phyloP scores from a whole-genome alignment of 1,139 yeast genomes.

The Debaryomyces nepalensis region DNA sequence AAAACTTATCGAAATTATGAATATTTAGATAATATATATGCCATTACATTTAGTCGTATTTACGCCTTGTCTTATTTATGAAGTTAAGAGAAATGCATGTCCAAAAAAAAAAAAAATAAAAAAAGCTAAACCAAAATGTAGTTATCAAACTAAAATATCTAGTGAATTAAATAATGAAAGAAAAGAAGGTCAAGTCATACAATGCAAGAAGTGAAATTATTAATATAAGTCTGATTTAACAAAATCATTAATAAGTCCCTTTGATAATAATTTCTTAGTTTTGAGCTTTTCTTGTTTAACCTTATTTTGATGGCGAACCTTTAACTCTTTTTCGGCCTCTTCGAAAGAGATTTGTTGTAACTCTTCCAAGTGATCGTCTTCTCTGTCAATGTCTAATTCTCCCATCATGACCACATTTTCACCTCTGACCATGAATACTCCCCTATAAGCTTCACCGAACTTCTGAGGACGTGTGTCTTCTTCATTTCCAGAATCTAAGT shows the following conservation, averaged over 20 bases:
- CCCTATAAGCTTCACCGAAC: constrained; percentile 78
- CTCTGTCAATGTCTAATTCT: constrained; percentile 87
- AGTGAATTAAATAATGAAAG: constrained; percentile 9
- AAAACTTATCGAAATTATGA: constrained; percentile 34
- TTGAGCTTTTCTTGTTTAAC: constrained; percentile 51
- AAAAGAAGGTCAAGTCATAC: constrained; percentile 10
- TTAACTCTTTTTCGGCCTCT: constrained; percentile 57
- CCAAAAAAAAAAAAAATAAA: constrained; percentile 10
- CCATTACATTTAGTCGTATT: background rate
- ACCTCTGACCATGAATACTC: constrained; percentile 91
- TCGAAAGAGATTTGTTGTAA: constrained; percentile 64
- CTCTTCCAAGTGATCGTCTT: constrained; percentile 67
- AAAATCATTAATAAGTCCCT: constrained; percentile 64
- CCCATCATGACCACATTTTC: constrained; percentile 97
- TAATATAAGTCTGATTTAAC: constrained; percentile 57
- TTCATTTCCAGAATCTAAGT: constrained; percentile 37
- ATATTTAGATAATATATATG: constrained; percentile 2
- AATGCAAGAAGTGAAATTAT: constrained; percentile 19
- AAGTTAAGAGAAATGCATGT: constrained; percentile 9
- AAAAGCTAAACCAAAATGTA: constrained; percentile 9
- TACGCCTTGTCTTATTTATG: constrained; percentile 5
- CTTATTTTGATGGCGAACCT: constrained; percentile 39
- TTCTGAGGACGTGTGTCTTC: constrained; percentile 37
- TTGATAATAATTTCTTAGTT: constrained; percentile 52
- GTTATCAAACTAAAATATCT: constrained; percentile 8